Conservation (phyloP, 1,284 basidiomycete genomes). For the Fistulinella staudtii region DNA sequence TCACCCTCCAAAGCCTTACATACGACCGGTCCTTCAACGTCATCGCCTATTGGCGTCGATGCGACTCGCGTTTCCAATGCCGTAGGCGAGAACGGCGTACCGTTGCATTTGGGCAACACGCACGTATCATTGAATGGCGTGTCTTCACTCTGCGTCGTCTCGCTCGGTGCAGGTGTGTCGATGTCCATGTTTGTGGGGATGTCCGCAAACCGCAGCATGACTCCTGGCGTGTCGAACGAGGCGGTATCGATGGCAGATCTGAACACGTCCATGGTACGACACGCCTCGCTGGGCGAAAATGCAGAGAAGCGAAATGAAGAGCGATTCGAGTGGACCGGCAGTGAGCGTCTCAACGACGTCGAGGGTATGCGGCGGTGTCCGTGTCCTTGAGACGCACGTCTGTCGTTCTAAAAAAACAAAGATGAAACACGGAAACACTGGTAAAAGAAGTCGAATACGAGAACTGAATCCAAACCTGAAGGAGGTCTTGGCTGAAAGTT, state of each 20-base stretch:
- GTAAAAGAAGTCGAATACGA: too few species aligned
- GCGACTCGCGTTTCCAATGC: slow-evolving; percentile 13
- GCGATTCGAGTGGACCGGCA: slow-evolving; percentile 5
- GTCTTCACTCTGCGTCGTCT: slow-evolving; percentile 8
- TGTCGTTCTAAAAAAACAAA: slow-evolving; percentile 18
- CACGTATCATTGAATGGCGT: slow-evolving; percentile 24
- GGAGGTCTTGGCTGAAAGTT: slow-evolving; percentile 29
- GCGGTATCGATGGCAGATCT: too few species aligned
- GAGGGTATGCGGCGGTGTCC: slow-evolving; percentile 22
- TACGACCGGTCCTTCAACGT: neutral
- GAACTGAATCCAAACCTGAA: slow-evolving; percentile 21
- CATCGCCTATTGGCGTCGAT: slow-evolving; percentile 14
- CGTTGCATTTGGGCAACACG: slow-evolving; percentile 16
- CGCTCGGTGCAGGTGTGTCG: slow-evolving; percentile 16
- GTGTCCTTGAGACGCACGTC: slow-evolving; percentile 16
- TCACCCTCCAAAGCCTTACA: neutral
- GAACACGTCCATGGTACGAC: slow-evolving; percentile 3
- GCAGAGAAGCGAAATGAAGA: slow-evolving; percentile 26
- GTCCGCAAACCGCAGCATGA: slow-evolving; percentile 19
- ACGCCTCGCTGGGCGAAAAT: slow-evolving; percentile 15
- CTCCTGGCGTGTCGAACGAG: slow-evolving; percentile 18
- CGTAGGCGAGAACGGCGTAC: slow-evolving; percentile 7
- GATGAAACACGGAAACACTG: slow-evolving; percentile 1
- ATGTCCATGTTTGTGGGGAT: slow-evolving; percentile 4
- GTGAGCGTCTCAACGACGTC: slow-evolving; percentile 14